These are phyloP conservation scores for Astrothelium subdiscretum DNA, from an alignment of 495 filamentous ascomycete species.

Conservation along the genomic window DNA sequence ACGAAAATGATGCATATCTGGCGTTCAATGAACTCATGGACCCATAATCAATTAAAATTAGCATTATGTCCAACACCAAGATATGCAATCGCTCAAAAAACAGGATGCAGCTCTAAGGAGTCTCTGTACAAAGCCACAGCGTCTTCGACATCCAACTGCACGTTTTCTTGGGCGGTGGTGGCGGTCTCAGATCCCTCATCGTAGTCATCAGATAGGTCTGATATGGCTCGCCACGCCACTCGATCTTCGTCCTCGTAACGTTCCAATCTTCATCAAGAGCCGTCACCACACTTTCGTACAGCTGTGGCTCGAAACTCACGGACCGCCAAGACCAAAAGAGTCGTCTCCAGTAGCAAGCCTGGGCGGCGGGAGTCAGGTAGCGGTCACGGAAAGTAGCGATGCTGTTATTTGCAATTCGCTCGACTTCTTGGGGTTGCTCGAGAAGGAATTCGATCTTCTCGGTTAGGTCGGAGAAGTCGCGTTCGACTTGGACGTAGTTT, in stretches of 20 bases:
- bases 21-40: too few relatives aligned
- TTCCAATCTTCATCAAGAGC: neutral
- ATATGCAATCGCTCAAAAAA: neutral
- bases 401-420: conserved; percentile 8
- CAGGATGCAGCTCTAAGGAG: neutral
- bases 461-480: conserved; percentile 20
- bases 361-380: conserved; percentile 9
- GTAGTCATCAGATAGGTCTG: neutral
- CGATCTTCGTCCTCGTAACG: neutral
- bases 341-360: conserved; percentile 11
- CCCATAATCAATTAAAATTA: too few relatives aligned
- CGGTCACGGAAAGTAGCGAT: conserved; percentile 5
- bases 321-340: conserved; percentile 1
- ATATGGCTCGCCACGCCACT: neutral
- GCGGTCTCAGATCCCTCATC: neutral
- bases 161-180: neutral
- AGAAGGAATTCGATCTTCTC: conserved; percentile 13
- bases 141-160: neutral
- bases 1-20: too few relatives aligned
- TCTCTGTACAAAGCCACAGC: neutral
- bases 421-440: conserved; percentile 11
- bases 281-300: neutral
- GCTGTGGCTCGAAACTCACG: conserved; percentile 6
- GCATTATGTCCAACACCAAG: neutral
- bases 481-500: conserved; percentile 20